Conservation (phyloP, 768 basidiomycete genomes). For the Russula earlei region DNA sequence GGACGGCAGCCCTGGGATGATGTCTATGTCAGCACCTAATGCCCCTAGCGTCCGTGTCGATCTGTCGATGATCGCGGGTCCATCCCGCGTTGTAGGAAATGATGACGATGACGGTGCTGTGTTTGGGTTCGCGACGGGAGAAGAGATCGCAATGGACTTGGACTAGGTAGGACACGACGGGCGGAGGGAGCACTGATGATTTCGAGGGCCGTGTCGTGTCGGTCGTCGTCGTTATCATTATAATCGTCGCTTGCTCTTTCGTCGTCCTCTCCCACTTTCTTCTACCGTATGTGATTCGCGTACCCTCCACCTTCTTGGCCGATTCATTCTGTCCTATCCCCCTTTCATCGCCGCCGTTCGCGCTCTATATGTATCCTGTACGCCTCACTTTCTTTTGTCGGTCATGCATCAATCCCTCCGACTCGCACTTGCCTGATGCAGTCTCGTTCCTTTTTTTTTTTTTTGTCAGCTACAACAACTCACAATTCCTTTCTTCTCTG, state of each 20-base stretch:
- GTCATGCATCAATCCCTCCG: slow-evolving; percentile 2
- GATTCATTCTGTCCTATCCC: background rate
- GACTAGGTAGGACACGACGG: slow-evolving; percentile 7
- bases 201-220: background rate
- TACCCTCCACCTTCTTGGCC: background rate
- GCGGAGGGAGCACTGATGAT: background rate
- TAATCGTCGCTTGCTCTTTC: too few species aligned
- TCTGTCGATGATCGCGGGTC: slow-evolving; percentile 18
- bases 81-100: slow-evolving; percentile 14
- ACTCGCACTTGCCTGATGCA: background rate
- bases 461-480: slow-evolving; percentile 4
- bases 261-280: too few species aligned
- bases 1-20: background rate
- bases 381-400: background rate
- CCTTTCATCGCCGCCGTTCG: background rate
- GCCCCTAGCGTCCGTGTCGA: slow-evolving; percentile 16
- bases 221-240: background rate
- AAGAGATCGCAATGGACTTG: slow-evolving; percentile 18
- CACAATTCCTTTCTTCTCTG: slow-evolving; percentile 2
- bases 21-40: background rate
- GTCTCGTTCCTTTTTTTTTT: background rate
- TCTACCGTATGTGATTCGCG: background rate
- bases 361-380: slow-evolving; percentile 13
- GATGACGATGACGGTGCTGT: slow-evolving; percentile 11
- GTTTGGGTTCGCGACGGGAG: slow-evolving; percentile 16